Base-by-base conservation (phyloP, 2,329 filamentous ascomycete species). In the Alternaria incomplexa region DNA sequence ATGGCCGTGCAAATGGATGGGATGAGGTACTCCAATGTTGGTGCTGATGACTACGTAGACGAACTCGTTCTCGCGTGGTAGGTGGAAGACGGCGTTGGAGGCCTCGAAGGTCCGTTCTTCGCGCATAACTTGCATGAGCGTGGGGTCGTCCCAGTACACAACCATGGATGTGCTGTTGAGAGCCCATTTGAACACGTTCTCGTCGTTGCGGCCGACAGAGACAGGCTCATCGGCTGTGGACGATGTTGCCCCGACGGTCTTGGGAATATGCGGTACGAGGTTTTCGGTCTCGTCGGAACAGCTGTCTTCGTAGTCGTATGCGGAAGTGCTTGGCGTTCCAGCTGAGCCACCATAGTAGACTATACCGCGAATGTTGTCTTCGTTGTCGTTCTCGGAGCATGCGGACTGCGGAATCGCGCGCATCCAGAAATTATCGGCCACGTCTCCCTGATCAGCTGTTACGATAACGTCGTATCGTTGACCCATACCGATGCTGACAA, bases 41-140 rank as follows among this genome's bases (percentile, higher is more conserved):
- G 77, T 79, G 53, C 80, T 71, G 45, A 82, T 78, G 60, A 83
- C 76, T 6, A 83, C 56, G 64, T 82, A 82, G 10, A 81, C 76
- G 77, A 77, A 80, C 23, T 78, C 70, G 28, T 76, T 62, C 0
- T 74, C 72, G 3, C 68, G 56, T 0, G 72, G 68, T 3, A 76
- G 52, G 26, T 69, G 44, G 7, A 75, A 50, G 10, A 78, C 76
- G 0, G 75, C 73, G 28, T 79, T 76, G 1, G 66, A 73, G 10
- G 75, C 72, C 4, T 63, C 68, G 56, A 73, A 80, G 0, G 79
- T 71, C 6, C 74, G 76, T 50, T 72, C 69, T 36, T 77, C 75
- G 25, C 76, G 66, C 15, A 78, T 40, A 30, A 83, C 71, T 51
- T 78, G 74, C 11, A 74, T 60, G 0, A 82, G 70, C 0, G 81